Evolutionary conservation across 176 grass and related monocot genomes (phyloP).

Genomic region (Oryza nivara): DNA sequence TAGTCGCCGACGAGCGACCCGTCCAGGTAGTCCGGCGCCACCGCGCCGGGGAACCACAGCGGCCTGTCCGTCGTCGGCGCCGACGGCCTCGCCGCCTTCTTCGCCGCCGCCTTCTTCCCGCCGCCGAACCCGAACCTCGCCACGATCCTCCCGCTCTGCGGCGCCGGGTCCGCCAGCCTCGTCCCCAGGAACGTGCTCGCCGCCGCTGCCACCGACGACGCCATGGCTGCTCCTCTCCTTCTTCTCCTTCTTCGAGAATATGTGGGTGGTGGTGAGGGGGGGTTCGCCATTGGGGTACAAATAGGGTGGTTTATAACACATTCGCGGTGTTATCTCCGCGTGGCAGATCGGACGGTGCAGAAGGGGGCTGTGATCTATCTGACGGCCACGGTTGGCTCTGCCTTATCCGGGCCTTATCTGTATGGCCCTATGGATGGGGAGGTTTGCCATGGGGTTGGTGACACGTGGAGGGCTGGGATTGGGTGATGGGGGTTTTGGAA

Average conservation of each 20-base stretch:
- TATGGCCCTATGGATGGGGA: slow-evolving; percentile 39
- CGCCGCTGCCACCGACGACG: slow-evolving; percentile 68
- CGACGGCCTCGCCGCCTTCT: slow-evolving; percentile 47
- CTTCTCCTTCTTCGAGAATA: neutral
- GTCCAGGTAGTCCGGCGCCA: slow-evolving; percentile 81
- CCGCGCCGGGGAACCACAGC: slow-evolving; percentile 88
- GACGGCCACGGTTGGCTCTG: slow-evolving; percentile 46
- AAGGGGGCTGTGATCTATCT: slow-evolving; percentile 70
- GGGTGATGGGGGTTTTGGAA: slow-evolving; percentile 25
- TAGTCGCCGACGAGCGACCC: slow-evolving; percentile 86
- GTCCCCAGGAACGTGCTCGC: slow-evolving; percentile 88
- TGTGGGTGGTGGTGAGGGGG: slow-evolving; percentile 12
- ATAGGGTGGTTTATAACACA: slow-evolving; percentile 56
- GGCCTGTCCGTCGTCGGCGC: slow-evolving; percentile 54
- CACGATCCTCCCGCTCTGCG: slow-evolving; percentile 66
- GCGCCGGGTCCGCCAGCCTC: slow-evolving; percentile 55
- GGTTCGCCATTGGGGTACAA: slow-evolving; percentile 48
- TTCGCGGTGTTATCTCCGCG: slow-evolving; percentile 58
- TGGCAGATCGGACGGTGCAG: slow-evolving; percentile 50
- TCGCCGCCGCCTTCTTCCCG: slow-evolving; percentile 49
- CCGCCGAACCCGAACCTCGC: slow-evolving; percentile 67
- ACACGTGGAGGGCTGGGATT: slow-evolving; percentile 55
- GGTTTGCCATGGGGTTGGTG: slow-evolving; percentile 18
- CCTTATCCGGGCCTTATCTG: slow-evolving; percentile 92
- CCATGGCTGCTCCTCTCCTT: slow-evolving; percentile 44